A percentile compares a stretch with the other conserved stretches of the same genome.
Evolutionary conservation across 192 early-diverging fungal genomes (phyloP).

Genomic region (Anaeromyces robustus): DNA sequence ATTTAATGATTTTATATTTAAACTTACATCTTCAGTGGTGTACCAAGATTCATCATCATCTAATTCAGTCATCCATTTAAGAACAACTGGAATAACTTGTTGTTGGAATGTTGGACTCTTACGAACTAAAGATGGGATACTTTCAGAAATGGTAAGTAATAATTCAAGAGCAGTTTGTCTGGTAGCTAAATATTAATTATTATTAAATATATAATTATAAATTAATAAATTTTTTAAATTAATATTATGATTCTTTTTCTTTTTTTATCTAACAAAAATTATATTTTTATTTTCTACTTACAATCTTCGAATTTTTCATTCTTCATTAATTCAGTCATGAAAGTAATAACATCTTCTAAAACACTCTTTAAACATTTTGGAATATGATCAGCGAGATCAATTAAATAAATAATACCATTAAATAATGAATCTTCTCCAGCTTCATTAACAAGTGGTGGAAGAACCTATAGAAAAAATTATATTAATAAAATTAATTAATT

Average conservation of each 20-base stretch:
- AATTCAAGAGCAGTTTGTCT: conserved; percentile 86
- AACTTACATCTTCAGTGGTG: conserved; percentile 56
- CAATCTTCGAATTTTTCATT: conserved; percentile 59
- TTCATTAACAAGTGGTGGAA: background rate
- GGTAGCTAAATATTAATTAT: too few relatives aligned
- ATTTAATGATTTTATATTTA: background rate
- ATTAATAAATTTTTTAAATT: too few relatives aligned
- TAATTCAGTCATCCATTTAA: conserved; percentile 90
- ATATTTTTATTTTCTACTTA: background rate
- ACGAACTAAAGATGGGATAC: conserved; percentile 73
- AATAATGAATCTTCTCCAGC: conserved; percentile 41
- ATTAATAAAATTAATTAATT: background rate
- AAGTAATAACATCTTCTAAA: conserved; percentile 53
- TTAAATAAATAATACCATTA: conserved; percentile 57
- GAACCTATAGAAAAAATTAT: background rate
- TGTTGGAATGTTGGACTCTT: conserved; percentile 70
- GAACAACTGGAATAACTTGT: conserved; percentile 66
- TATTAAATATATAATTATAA: too few relatives aligned
- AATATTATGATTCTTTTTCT: too few relatives aligned
- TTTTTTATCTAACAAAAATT: too few relatives aligned
- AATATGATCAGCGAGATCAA: conserved; percentile 70
- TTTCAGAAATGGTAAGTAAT: conserved; percentile 78
- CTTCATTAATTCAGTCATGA: conserved; percentile 60
- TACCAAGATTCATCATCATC: conserved; percentile 86
- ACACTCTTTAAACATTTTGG: conserved; percentile 74